Evolutionary conservation across 2,329 filamentous ascomycete genomes (phyloP).

Genomic region (Tolypocladium paradoxum): DNA sequence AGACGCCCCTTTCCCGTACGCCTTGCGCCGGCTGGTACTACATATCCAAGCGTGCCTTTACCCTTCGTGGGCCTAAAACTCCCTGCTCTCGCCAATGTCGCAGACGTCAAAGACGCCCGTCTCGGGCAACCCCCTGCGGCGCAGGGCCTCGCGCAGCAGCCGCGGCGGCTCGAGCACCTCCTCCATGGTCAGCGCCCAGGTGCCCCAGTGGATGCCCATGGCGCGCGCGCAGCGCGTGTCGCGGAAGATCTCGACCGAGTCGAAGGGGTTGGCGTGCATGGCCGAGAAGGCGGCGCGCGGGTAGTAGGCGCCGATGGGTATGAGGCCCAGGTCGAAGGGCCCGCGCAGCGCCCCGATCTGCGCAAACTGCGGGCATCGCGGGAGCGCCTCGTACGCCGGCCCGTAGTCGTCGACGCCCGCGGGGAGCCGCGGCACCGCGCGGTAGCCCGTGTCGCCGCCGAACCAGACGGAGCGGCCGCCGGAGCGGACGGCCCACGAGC

Average conservation of each 20-base stretch:
- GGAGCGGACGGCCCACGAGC: conserved; percentile 70
- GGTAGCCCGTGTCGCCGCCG: conserved; percentile 84
- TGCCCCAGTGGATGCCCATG: conserved; percentile 87
- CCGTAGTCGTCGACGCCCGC: conserved; percentile 59
- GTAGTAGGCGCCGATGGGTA: conserved; percentile 85
- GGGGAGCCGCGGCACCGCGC: conserved; percentile 57
- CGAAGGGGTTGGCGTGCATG: conserved; percentile 79
- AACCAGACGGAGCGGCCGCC: conserved; percentile 77
- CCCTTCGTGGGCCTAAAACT: too few relatives aligned
- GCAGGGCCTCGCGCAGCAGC: conserved; percentile 61
- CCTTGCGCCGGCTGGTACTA: background rate
- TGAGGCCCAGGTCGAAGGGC: conserved; percentile 82
- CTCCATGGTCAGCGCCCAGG: conserved; percentile 78
- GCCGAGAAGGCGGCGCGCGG: conserved; percentile 62
- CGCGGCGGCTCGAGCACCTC: conserved; percentile 74
- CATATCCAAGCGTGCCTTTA: background rate
- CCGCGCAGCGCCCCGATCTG: conserved; percentile 72
- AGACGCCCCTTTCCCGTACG: too few relatives aligned
- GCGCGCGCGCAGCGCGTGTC: conserved; percentile 71
- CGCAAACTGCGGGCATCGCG: conserved; percentile 72
- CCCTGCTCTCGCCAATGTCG: conserved; percentile 72
- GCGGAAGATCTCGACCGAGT: conserved; percentile 79
- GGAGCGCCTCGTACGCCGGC: conserved; percentile 52
- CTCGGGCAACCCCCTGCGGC: conserved; percentile 54
- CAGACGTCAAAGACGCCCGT: conserved; percentile 71